These are phyloP conservation scores for Prunus davidiana DNA, from an alignment of 306 rosid genomes.

Conservation along the genomic window DNA sequence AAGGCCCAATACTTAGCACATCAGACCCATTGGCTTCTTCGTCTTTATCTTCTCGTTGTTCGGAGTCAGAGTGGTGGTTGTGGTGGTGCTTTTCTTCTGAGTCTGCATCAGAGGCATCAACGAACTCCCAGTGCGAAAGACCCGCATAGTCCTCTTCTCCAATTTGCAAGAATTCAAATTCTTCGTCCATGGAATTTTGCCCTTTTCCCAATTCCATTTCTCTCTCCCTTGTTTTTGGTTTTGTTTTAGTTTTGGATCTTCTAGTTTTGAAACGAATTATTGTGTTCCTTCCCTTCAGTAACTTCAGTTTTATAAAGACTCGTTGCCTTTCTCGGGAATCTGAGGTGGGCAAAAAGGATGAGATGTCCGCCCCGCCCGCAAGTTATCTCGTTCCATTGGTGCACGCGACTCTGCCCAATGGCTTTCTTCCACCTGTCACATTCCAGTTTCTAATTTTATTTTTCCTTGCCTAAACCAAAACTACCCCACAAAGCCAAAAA, in stretches of 20 bases:
- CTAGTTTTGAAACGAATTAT: no score
- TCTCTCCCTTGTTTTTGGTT: not conserved
- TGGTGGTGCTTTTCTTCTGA: not conserved
- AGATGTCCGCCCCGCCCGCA: not conserved
- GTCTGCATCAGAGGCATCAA: constrained; percentile 32
- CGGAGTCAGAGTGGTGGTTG: not conserved
- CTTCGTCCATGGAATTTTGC: constrained; percentile 21
- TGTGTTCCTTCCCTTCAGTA: not conserved
- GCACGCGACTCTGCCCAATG: constrained; percentile 1
- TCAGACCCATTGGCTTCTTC: not conserved
- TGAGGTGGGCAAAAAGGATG: not conserved
- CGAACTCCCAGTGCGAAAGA: constrained; percentile 56
- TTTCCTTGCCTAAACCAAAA: no score
- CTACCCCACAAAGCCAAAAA: no score
- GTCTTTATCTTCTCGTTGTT: not conserved
- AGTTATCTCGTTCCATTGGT: not conserved
- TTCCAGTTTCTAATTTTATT: not conserved
- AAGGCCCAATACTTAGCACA: not conserved
- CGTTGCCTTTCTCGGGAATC: not conserved
- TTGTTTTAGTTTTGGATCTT: not conserved
- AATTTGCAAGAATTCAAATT: constrained; percentile 38
- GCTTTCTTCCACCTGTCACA: not conserved
- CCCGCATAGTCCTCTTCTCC: constrained; percentile 24
- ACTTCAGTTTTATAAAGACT: not conserved
- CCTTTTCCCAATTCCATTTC: not conserved